Percentiles rank a stretch among this genome's conserved stretches.
Conservation (phyloP, 371 early-diverging fungal species). For the Apophysomyces ossiformis region DNA sequence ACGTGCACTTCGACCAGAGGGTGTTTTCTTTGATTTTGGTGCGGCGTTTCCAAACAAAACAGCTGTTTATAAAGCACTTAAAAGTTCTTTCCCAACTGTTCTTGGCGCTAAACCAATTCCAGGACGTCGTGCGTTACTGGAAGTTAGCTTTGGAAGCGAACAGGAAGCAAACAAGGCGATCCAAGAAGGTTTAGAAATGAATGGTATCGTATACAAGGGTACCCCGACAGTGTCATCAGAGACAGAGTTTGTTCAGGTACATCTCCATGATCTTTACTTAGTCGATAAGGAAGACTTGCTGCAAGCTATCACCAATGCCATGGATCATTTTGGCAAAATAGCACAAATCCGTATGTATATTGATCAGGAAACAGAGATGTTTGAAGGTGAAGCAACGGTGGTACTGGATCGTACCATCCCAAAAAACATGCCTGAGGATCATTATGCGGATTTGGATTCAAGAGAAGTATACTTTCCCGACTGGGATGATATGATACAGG, state of each 20-base stretch:
- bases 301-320: neutral
- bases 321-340: neutral
- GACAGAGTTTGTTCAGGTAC: neutral
- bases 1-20: neutral
- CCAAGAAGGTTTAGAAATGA: neutral
- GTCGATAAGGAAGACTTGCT: neutral
- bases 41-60: no score
- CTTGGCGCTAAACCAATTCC: neutral
- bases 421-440: neutral
- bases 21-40: neutral
- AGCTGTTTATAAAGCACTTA: neutral
- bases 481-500: neutral
- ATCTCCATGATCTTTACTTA: neutral
- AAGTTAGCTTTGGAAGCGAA: neutral
- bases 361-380: neutral
- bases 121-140: neutral
- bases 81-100: neutral
- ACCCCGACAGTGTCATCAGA: neutral
- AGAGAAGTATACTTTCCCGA: neutral
- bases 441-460: neutral
- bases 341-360: neutral
- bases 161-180: neutral
- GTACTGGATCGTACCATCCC: neutral
- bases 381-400: neutral
- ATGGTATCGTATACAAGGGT: neutral